Percentiles rank a stretch among this genome's conserved stretches.
phyloP scores from a whole-genome alignment of 2,329 filamentous ascomycete genomes.

The Ascosphaera apis region DNA sequence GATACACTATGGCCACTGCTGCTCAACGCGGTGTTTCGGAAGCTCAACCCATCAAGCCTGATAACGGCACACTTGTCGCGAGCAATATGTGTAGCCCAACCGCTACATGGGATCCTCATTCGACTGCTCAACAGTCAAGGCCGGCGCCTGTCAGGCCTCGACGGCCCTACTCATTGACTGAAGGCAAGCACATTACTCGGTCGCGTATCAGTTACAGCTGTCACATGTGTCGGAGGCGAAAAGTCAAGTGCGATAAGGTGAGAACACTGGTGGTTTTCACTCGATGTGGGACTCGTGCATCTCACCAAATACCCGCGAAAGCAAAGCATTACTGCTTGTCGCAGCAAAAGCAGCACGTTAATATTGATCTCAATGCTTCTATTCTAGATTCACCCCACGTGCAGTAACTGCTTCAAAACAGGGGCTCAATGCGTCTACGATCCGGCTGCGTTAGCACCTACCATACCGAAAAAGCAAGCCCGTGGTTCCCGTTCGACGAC shows the following conservation, averaged over 20 bases:
- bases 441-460: conserved; percentile 5
- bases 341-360: no score
- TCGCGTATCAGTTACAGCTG: conserved; percentile 25
- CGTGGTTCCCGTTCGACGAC: background rate
- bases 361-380: no score
- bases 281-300: background rate
- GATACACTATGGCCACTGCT: no score
- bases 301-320: no score
- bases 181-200: conserved; percentile 23
- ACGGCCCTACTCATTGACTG: conserved; percentile 5
- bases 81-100: no score
- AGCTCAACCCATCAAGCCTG: no score
- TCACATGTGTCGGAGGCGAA: conserved; percentile 22
- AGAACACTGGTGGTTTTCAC: background rate
- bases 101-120: no score
- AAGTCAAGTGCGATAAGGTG: conserved; percentile 20
- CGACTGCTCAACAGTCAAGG: no score
- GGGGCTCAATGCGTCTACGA: conserved; percentile 21
- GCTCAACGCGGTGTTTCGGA: no score
- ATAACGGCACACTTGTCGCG: no score
- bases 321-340: background rate
- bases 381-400: conserved; percentile 19
- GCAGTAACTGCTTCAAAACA: conserved; percentile 23
- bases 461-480: conserved; percentile 8
- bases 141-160: no score